Conservation (phyloP, 108 stramenopile species). For the Pseudonitzschia pungens region DNA sequence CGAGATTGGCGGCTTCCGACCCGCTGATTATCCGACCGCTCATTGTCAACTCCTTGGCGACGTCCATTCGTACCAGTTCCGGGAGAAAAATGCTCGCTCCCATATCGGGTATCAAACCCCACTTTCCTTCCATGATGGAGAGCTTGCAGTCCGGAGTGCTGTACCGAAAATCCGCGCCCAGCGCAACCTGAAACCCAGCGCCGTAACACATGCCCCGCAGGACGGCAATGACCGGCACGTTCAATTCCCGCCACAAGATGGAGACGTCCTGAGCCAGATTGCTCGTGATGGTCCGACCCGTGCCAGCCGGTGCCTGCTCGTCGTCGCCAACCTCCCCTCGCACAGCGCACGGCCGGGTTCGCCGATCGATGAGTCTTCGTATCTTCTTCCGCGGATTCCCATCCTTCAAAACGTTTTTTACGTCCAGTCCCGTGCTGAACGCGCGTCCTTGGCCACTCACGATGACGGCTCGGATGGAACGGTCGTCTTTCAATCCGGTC, state of each 20-base stretch:
- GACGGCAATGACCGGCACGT: conserved; percentile 84
- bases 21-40: conserved; percentile 77
- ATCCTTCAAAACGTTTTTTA: conserved; percentile 42
- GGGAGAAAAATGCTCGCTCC: conserved; percentile 66
- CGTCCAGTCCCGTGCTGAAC: conserved; percentile 88
- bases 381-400: conserved; percentile 33
- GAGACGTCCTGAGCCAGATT: conserved; percentile 90
- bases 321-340: neutral
- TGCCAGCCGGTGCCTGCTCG: conserved; percentile 21
- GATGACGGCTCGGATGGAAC: conserved; percentile 62
- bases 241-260: conserved; percentile 81
- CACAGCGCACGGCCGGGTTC: conserved; percentile 18
- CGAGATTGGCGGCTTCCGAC: conserved; percentile 60
- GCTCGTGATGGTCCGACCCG: conserved; percentile 37
- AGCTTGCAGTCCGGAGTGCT: conserved; percentile 78
- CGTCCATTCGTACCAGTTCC: conserved; percentile 76
- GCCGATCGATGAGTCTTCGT: conserved; percentile 56
- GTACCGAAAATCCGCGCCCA: conserved; percentile 87
- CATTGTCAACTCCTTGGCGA: conserved; percentile 88
- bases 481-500: conserved; percentile 40
- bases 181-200: conserved; percentile 88
- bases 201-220: conserved; percentile 91
- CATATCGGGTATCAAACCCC: conserved; percentile 94
- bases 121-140: conserved; percentile 89
- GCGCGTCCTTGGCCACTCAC: conserved; percentile 75